Percentiles rank a stretch among this genome's conserved stretches.
Conservation (phyloP, 2,329 filamentous ascomycete genomes). For the Arachnopeziza araneosa region DNA sequence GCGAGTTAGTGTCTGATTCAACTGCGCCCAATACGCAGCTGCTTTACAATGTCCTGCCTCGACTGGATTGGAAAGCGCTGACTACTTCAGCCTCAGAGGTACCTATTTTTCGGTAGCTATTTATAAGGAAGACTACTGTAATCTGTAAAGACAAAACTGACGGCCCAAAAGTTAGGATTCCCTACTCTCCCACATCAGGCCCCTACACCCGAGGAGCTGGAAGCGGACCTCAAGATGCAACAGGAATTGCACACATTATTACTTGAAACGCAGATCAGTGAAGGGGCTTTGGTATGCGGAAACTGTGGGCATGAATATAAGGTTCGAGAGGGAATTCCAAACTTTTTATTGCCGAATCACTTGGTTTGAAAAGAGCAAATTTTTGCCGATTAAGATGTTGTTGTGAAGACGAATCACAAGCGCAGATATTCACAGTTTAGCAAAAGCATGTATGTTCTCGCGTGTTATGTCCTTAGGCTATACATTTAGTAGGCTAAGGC, state of each 20-base stretch:
- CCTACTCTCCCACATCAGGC: constrained; percentile 62
- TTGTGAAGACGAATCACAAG: too few species aligned
- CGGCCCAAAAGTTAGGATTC: constrained; percentile 64
- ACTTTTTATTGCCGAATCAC: constrained; percentile 91
- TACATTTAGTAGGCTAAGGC: too few species aligned
- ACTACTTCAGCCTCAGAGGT: constrained; percentile 73
- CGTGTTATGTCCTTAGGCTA: too few species aligned
- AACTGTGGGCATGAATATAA: constrained; percentile 92
- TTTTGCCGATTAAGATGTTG: too few species aligned
- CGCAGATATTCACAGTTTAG: too few species aligned
- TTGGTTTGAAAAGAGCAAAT: constrained; percentile 51
- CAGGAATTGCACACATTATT: constrained; percentile 76
- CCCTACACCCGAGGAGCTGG: constrained; percentile 56
- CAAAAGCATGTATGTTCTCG: too few species aligned
- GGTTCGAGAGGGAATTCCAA: constrained; percentile 92
- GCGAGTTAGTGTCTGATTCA: constrained; percentile 81
- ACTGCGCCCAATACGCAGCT: constrained; percentile 76
- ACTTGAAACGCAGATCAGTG: constrained; percentile 82
- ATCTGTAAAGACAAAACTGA: background rate
- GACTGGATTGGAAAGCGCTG: constrained; percentile 84
- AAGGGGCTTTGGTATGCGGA: constrained; percentile 84
- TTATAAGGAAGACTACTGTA: background rate
- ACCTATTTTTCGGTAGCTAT: background rate
- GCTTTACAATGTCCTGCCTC: constrained; percentile 76
- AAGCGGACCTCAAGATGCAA: constrained; percentile 62